phyloP scores from a whole-genome alignment of 148 eudicot species.

The Salicornia ramosissima region DNA sequence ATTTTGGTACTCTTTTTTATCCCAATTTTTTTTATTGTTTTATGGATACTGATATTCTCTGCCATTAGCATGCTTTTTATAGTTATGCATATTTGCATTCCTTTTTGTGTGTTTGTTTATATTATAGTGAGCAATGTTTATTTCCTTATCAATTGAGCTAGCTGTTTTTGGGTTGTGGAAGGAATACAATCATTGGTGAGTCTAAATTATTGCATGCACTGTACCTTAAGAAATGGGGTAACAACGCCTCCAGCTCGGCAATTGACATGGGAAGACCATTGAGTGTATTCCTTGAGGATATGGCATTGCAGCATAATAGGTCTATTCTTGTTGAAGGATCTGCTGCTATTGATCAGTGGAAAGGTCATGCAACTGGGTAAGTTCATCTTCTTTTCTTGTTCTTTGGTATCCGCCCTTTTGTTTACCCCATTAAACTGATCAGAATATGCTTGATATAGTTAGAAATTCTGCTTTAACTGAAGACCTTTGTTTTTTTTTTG shows the following conservation, averaged over 20 bases:
- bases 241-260: constrained; percentile 19
- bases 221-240: constrained; percentile 34
- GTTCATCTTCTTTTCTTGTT: not conserved
- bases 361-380: constrained; percentile 65
- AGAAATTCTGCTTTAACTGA: not conserved
- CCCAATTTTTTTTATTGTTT: not conserved
- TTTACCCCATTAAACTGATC: too few species aligned
- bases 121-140: not conserved
- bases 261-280: constrained; percentile 29
- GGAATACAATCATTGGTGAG: constrained; percentile 43
- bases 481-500: too few species aligned
- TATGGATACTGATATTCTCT: not conserved
- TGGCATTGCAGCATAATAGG: constrained; percentile 53
- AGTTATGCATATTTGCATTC: not conserved
- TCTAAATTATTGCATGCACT: constrained; percentile 41
- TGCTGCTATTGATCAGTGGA: constrained; percentile 58
- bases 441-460: too few species aligned
- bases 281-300: constrained; percentile 42
- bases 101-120: not conserved
- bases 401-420: not conserved
- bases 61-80: not conserved
- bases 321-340: constrained; percentile 46
- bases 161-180: constrained; percentile 18
- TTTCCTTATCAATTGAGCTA: constrained; percentile 1
- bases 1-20: too few species aligned